These are phyloP conservation scores for Bimuria novae-zelandiae DNA, from an alignment of 2,329 filamentous ascomycete genomes.

Conservation along the genomic window DNA sequence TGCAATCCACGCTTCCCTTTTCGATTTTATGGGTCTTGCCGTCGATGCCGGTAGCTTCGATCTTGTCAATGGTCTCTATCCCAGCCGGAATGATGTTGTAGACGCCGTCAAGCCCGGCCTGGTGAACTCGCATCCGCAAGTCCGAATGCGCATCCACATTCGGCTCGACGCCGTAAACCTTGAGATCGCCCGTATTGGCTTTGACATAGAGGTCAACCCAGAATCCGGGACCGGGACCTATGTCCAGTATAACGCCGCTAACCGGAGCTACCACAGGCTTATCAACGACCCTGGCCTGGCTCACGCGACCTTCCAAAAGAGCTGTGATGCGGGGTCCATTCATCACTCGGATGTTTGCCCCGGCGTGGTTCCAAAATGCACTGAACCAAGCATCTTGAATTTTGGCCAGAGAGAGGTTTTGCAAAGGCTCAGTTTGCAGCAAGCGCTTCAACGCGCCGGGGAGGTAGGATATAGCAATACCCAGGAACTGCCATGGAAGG, in stretches of 20 bases:
- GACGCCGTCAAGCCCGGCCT: not conserved
- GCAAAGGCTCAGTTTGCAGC: not conserved
- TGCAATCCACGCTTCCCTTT: slow-evolving; percentile 3
- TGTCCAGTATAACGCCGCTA: slow-evolving; percentile 1
- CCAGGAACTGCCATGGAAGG: not conserved
- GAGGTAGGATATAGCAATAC: slow-evolving; percentile 1
- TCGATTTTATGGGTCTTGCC: slow-evolving; percentile 1
- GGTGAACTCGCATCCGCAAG: not conserved
- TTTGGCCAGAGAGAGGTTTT: not conserved
- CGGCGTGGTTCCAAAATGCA: slow-evolving; percentile 2
- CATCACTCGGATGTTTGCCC: not conserved
- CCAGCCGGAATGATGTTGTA: slow-evolving; percentile 2
- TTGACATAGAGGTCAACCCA: slow-evolving; percentile 6
- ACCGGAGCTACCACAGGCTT: not conserved
- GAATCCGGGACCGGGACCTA: slow-evolving; percentile 1
- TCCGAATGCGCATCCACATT: not conserved
- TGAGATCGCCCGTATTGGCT: not conserved
- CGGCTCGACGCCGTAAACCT: slow-evolving; percentile 4
- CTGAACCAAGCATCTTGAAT: slow-evolving; percentile 5
- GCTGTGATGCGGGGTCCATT: slow-evolving; percentile 6
- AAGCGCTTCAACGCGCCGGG: not conserved
- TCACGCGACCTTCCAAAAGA: slow-evolving; percentile 6
- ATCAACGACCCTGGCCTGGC: slow-evolving; percentile 1
- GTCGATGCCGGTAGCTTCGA: not conserved
- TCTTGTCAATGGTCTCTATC: not conserved